Evolutionary conservation across 441 rosid species (phyloP).

Genomic region (Arabidopsis lyrata): DNA sequence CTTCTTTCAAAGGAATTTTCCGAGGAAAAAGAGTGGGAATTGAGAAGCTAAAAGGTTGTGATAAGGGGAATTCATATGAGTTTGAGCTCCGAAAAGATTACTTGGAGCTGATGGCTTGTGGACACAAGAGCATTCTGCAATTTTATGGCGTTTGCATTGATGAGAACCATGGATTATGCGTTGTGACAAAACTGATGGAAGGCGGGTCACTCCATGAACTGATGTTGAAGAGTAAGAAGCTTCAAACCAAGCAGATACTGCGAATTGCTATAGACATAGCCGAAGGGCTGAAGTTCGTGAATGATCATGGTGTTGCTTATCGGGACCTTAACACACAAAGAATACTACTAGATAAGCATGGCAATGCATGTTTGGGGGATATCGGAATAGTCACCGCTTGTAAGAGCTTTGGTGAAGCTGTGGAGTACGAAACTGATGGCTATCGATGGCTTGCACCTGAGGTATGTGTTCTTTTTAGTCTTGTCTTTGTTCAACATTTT

Average conservation of each 20-base stretch:
- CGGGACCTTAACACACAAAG: conserved; percentile 83
- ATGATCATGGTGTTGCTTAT: conserved; percentile 83
- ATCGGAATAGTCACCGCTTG: conserved; percentile 90
- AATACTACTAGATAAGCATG: conserved; percentile 80
- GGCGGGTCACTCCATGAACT: conserved; percentile 86
- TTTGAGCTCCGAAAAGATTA: conserved; percentile 83
- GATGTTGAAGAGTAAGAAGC: conserved; percentile 80
- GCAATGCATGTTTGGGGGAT: conserved; percentile 90
- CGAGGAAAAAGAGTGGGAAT: conserved; percentile 80
- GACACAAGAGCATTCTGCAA: conserved; percentile 82
- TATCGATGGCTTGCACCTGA: conserved; percentile 99
- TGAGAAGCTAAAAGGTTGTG: conserved; percentile 95
- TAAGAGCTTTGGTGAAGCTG: conserved; percentile 79
- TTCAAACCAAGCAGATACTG: conserved; percentile 75
- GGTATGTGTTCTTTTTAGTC: conserved; percentile 47
- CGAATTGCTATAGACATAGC: conserved; percentile 78
- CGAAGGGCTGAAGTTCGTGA: conserved; percentile 85
- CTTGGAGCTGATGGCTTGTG: conserved; percentile 91
- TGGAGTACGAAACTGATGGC: conserved; percentile 97
- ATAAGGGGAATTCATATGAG: conserved; percentile 86
- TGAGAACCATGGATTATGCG: conserved; percentile 88
- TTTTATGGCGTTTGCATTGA: conserved; percentile 86
- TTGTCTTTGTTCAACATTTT: conserved; percentile 14
- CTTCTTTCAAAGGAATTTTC: conserved; percentile 74
- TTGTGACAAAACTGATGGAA: conserved; percentile 88